Evolutionary conservation across 164 flowering plant species (phyloP).

Genomic region (Magnolia sinica): DNA sequence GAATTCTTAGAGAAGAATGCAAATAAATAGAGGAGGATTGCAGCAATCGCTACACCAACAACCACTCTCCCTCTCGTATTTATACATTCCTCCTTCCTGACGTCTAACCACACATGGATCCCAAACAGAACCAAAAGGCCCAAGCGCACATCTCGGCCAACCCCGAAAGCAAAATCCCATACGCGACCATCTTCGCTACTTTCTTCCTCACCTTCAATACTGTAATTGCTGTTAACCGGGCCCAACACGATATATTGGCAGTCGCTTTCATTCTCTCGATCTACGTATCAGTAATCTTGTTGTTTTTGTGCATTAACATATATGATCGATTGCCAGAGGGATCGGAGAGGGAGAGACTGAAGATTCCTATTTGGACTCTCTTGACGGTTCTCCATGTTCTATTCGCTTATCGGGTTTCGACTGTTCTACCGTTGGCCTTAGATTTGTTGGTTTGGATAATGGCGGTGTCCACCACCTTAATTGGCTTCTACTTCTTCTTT

Average conservation of each 20-base stretch:
- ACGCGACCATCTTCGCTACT: no score
- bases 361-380: background rate
- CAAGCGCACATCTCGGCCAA: background rate
- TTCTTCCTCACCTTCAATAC: background rate
- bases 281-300: background rate
- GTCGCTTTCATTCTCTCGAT: background rate
- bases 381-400: background rate
- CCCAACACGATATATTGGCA: background rate
- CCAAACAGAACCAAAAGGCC: background rate
- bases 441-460: background rate
- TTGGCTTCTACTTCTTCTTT: background rate
- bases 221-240: background rate
- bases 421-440: background rate
- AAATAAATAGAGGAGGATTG: no score
- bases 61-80: no score
- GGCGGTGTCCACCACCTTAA: background rate
- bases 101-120: no score
- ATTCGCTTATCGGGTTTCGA: background rate
- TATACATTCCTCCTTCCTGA: no score
- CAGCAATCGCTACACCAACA: no score
- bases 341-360: background rate
- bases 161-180: background rate
- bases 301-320: background rate
- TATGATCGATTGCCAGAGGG: background rate
- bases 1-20: no score